Conservation (phyloP, 2,329 filamentous ascomycete genomes). For the Penicillium capsulatum region DNA sequence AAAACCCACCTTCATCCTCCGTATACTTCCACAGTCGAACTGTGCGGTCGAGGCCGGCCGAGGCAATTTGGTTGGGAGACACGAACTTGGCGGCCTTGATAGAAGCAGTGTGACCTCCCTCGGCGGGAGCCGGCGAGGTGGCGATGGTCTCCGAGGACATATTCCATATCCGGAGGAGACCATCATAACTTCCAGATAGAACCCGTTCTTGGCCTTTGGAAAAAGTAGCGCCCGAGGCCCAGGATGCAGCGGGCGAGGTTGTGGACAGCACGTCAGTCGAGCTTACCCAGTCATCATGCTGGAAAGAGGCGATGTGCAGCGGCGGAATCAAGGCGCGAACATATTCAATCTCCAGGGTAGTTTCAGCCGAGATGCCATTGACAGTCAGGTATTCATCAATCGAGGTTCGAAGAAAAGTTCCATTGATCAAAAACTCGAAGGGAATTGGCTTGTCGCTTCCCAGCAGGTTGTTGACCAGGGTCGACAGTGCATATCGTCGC, state of each 20-base stretch:
- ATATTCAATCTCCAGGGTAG: conserved; percentile 83
- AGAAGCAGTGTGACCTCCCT: conserved; percentile 70
- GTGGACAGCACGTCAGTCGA: conserved; percentile 74
- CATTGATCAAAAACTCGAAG: conserved; percentile 92
- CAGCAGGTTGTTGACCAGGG: conserved; percentile 59
- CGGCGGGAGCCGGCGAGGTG: conserved; percentile 62
- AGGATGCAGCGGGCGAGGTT: conserved; percentile 58
- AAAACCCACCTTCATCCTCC: conserved; percentile 59
- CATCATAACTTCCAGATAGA: conserved; percentile 91
- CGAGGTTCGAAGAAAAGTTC: conserved; percentile 81
- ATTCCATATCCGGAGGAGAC: conserved; percentile 83
- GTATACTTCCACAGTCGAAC: conserved; percentile 86
- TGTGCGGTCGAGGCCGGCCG: conserved; percentile 77
- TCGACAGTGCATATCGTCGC: conserved; percentile 58
- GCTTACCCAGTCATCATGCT: conserved; percentile 97
- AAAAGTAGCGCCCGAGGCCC: conserved; percentile 47
- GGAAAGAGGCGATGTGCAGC: conserved; percentile 81
- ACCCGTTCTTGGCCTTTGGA: conserved; percentile 63
- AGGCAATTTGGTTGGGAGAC: conserved; percentile 71
- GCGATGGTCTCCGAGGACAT: conserved; percentile 80
- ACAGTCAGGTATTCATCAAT: conserved; percentile 84
- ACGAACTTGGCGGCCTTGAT: conserved; percentile 82
- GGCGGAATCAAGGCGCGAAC: conserved; percentile 88
- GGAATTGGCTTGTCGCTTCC: conserved; percentile 50
- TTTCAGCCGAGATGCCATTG: conserved; percentile 85